phyloP scores from a whole-genome alignment of 192 early-diverging fungal species.

The Coemansia sp. region DNA sequence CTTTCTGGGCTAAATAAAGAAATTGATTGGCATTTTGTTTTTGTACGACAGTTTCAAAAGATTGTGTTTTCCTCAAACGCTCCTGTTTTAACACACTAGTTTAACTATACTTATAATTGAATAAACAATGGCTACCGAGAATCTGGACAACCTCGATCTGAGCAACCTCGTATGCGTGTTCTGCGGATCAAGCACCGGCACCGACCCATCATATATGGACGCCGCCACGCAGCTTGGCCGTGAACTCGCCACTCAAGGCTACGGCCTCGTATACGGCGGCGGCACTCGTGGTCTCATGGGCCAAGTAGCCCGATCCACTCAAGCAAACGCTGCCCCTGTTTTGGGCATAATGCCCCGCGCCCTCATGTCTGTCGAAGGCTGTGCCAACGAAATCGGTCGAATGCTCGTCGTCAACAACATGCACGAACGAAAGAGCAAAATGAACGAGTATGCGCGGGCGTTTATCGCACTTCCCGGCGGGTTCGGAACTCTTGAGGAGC shows the following conservation, averaged over 20 bases:
- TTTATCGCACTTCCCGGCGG: slow-evolving; percentile 89
- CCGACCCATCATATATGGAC: slow-evolving; percentile 15
- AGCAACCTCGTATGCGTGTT: slow-evolving; percentile 48
- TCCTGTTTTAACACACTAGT: too few relatives aligned
- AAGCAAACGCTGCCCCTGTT: slow-evolving; percentile 61
- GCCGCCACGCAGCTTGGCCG: slow-evolving; percentile 56
- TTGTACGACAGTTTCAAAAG: too few relatives aligned
- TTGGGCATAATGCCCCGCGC: slow-evolving; percentile 76
- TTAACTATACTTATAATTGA: too few relatives aligned
- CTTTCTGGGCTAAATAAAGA: too few relatives aligned
- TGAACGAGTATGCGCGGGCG: slow-evolving; percentile 66
- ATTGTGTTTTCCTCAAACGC: too few relatives aligned
- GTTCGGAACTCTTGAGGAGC: slow-evolving; percentile 84
- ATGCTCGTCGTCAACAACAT: slow-evolving; percentile 73
- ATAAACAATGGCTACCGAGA: too few relatives aligned
- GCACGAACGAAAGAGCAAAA: slow-evolving; percentile 77
- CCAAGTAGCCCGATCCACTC: slow-evolving; percentile 66
- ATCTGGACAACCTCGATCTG: too few relatives aligned
- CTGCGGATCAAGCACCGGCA: slow-evolving; percentile 42
- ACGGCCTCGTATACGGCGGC: slow-evolving; percentile 70
- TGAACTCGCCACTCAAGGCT: slow-evolving; percentile 56
- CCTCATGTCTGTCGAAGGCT: slow-evolving; percentile 55
- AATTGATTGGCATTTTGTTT: too few relatives aligned
- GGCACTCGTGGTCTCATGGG: slow-evolving; percentile 80
- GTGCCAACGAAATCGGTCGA: slow-evolving; percentile 47